Evolutionary conservation across 179 eudicot genomes (phyloP), one percentile per base, ranked within the genome.

Genomic region (Pouteria campechiana): DNA sequence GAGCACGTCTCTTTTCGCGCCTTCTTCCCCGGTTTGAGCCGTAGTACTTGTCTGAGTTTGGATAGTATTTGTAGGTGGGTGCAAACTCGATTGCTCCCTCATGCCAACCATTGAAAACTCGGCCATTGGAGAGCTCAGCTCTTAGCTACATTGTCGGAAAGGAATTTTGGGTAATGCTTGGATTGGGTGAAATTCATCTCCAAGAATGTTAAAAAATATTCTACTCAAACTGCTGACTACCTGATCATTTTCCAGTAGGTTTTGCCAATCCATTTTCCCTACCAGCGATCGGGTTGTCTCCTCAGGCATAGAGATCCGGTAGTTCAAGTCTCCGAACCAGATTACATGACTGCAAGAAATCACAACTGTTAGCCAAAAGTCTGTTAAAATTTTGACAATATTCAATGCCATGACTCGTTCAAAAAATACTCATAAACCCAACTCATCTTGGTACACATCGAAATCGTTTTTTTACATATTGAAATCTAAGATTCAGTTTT

Each of bases 51-150:
- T 64, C 56, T 0, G 74, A 67, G 41, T 67, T 60, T 0, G 40
- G 58, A n/a, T 63, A 16, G 18, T 67, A 72, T 44, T 72, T 72
- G 52, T 72, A 72, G 20, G 74, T 72, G 0, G 78, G 78, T 4
- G 70, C 60, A 30, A 72, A 72, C 11, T 60, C 29, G 21, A 72
- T 68, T n/a, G 14, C 9, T 34, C 68, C 70, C 49, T 72, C 78
- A 0, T 68, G 51, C 78, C 78, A 72, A n/a, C 50, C 61, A 52
- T 63, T 41, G 14, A 72, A 68, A 8, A 46, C 64, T 37, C 64
- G 67, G 7, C 71, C 68, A 31, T 59, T 64, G 43, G 13, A 27
- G 18, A 63, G 64, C 58, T 72, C 74, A 32, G 29, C 31, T 39
- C 32, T 60, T 37, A 72, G 58, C 78, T 72, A 14, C 15, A 41